Evolutionary conservation across 2,329 filamentous ascomycete genomes (phyloP), one percentile per base, ranked within the genome.

Genomic region (Thielaviopsis euricoi): DNA sequence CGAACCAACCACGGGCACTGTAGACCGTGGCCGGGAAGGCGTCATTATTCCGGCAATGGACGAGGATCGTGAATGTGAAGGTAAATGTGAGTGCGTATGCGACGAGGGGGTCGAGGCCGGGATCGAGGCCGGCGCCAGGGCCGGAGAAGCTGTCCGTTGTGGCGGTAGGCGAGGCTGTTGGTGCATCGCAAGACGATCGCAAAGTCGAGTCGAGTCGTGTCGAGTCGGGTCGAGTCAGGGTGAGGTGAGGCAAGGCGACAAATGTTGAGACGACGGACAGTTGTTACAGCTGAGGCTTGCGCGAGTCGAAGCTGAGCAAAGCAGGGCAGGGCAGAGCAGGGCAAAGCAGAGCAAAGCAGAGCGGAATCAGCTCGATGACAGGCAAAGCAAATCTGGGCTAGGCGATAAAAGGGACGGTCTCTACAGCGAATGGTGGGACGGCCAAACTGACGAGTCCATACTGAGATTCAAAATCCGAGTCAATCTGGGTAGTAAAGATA

Each of bases 111-210:
- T 43, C 37, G 37, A 43, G 15, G 37, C 15, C 13, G 37, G 43
- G 37, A 57, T 21, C 37, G 46, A 48, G 52, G 52, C 33, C 13
- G 53, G 40, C 56, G 84, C 79, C 53, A 85, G 84, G 65, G 84
- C 83, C 62, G 88, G 83, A 62, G 87, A 89, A 61, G 85, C 79
- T 66, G 82, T 79, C 69, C 83, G 79, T 63, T 86, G 85, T 63
- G 85, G 80, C 63, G 85, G 80, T 62, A 83, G 80, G 65, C 90
- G 83, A 65, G 87, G 84, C 72, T 90, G 87, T 73, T 95, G 90
- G 80, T 96, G 89, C 90, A 96, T 96, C 55, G 53, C 64, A 62
- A 50, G 43, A 25, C 50, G 56, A 17, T 21, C 29, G 29, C 29
- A 33, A 33, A 6, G 29, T 33, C 9, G 4, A 33, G 29, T 4